phyloP scores from a whole-genome alignment of 1,139 yeast species.

The Kodamaea anthophila region DNA sequence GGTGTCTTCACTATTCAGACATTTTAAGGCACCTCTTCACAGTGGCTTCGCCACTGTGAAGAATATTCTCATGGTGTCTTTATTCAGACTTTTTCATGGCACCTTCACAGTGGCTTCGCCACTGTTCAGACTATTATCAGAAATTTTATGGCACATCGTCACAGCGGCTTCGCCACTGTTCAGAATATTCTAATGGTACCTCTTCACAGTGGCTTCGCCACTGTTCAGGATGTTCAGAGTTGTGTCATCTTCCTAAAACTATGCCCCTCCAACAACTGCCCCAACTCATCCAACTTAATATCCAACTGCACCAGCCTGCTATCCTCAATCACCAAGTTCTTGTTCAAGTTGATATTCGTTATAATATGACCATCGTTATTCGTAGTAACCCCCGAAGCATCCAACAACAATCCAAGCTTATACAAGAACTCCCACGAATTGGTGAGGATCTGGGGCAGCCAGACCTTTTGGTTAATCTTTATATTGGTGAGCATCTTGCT shows the following conservation, averaged over 20 bases:
- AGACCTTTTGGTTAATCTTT: constrained; percentile 38
- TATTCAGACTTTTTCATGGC: no score
- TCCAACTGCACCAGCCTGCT: constrained; percentile 45
- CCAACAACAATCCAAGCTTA: constrained; percentile 32
- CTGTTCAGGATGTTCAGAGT: no score
- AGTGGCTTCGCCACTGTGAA: no score
- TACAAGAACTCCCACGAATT: constrained; percentile 51
- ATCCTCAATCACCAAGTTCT: constrained; percentile 33
- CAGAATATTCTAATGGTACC: no score
- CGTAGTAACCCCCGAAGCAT: constrained; percentile 27
- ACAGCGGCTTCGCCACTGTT: no score
- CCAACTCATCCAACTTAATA: constrained; percentile 39
- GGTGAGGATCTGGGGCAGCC: constrained; percentile 44
- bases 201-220: no score
- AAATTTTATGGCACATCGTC: no score
- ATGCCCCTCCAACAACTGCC: constrained; percentile 24
- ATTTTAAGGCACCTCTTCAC: no score
- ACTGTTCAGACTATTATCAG: no score
- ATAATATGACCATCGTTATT: constrained; percentile 28
- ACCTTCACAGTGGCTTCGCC: no score
- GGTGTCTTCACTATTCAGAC: no score
- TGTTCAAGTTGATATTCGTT: constrained; percentile 27
- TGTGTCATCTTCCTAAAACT: constrained; percentile 28
- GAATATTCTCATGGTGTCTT: no score
- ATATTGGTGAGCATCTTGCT: constrained; percentile 26